Conservation (phyloP, 352 stramenopile genomes). For the Phytophthora europaea region DNA sequence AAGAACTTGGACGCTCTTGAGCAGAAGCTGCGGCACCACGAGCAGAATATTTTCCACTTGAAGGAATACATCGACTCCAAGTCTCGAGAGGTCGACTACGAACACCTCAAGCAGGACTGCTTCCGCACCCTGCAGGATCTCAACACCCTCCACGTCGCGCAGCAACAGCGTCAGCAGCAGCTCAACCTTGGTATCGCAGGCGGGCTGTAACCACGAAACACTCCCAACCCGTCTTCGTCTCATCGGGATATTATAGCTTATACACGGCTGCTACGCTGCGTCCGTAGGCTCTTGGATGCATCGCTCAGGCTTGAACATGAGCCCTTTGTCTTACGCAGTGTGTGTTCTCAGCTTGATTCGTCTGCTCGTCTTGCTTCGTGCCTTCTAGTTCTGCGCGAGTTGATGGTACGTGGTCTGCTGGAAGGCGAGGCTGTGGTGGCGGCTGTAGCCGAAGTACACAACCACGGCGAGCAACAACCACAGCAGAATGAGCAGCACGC, state of each 20-base stretch:
- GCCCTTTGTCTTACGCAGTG: background rate
- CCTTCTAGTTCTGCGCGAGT: constrained; percentile 44
- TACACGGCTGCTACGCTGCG: constrained; percentile 14
- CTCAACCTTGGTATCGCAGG: constrained; percentile 32
- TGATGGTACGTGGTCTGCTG: constrained; percentile 76
- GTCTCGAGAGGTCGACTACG: constrained; percentile 91
- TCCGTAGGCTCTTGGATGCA: constrained; percentile 1
- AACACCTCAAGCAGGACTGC: constrained; percentile 87
- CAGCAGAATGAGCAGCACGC: constrained; percentile 69
- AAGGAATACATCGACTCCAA: constrained; percentile 92
- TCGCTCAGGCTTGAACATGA: background rate
- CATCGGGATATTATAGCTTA: constrained; percentile 21
- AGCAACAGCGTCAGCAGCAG: constrained; percentile 48
- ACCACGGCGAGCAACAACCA: constrained; percentile 77
- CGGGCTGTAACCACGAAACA: constrained; percentile 18
- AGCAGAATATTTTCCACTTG: constrained; percentile 94
- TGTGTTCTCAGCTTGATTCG: constrained; percentile 8
- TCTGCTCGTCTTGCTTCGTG: background rate
- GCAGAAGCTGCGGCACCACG: constrained; percentile 92
- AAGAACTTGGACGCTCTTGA: constrained; percentile 89
- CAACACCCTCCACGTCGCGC: constrained; percentile 77
- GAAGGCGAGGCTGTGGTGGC: constrained; percentile 74
- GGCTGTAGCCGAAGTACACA: constrained; percentile 80
- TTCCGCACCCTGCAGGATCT: constrained; percentile 79
- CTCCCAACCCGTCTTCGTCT: background rate